phyloP scores from a whole-genome alignment of 2,329 filamentous ascomycete species.

The Thelonectria olida region DNA sequence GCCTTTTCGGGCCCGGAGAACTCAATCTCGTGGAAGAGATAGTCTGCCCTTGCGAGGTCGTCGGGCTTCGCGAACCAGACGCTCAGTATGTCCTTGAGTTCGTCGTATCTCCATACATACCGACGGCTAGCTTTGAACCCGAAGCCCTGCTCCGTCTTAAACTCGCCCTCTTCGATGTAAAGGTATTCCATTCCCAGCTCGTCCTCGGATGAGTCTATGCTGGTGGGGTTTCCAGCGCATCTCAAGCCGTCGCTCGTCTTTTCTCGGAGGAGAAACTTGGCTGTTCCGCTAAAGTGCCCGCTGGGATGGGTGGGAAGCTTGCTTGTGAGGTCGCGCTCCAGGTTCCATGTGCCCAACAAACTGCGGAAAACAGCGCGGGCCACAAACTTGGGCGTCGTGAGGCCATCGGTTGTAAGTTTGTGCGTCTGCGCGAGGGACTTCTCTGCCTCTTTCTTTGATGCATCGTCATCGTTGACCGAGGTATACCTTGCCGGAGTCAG shows the following conservation, averaged over 20 bases:
- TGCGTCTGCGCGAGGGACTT: slow-evolving; percentile 58
- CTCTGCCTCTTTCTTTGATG: slow-evolving; percentile 50
- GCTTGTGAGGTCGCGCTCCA: slow-evolving; percentile 66
- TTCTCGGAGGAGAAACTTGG: slow-evolving; percentile 69
- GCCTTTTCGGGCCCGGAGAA: slow-evolving; percentile 56
- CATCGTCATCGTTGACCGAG: slow-evolving; percentile 46
- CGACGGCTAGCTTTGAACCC: slow-evolving; percentile 69
- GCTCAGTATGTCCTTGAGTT: slow-evolving; percentile 66
- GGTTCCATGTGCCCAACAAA: slow-evolving; percentile 74
- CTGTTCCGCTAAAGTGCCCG: slow-evolving; percentile 71
- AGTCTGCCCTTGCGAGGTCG: slow-evolving; percentile 70
- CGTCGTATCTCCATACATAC: slow-evolving; percentile 78
- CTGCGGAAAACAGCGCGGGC: slow-evolving; percentile 75
- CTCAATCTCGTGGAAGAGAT: slow-evolving; percentile 79
- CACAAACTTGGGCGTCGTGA: slow-evolving; percentile 62
- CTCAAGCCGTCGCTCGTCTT: slow-evolving; percentile 64
- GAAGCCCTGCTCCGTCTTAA: slow-evolving; percentile 65
- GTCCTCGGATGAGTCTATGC: slow-evolving; percentile 25
- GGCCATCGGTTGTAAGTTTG: slow-evolving; percentile 50
- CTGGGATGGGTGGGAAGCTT: slow-evolving; percentile 66
- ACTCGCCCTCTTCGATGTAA: slow-evolving; percentile 74
- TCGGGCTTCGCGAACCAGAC: slow-evolving; percentile 79
- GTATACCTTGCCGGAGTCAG: slow-evolving; percentile 66
- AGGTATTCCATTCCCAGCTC: slow-evolving; percentile 67
- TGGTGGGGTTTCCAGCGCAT: slow-evolving; percentile 37